Conservation (phyloP, 345 rosid genomes). For the Populus deltoides region DNA sequence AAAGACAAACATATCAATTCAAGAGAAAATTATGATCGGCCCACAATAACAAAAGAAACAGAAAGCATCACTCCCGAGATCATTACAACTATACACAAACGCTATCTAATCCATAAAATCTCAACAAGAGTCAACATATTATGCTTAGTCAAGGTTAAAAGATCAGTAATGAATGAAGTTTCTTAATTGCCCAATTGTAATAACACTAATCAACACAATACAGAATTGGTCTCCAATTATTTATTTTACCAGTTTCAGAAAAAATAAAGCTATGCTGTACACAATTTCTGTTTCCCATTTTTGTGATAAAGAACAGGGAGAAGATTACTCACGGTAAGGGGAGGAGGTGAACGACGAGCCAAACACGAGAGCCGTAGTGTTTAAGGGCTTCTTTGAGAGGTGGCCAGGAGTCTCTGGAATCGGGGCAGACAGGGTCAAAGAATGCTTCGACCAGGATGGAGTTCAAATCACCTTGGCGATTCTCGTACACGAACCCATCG, state of each 20-base stretch:
- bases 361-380: conserved; percentile 62
- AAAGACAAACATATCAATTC: background rate
- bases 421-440: conserved; percentile 89
- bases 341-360: conserved; percentile 61
- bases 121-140: no score
- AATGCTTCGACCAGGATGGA: conserved; percentile 70
- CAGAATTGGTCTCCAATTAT: no score
- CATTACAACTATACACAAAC: background rate
- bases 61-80: background rate
- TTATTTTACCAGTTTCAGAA: no score
- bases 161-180: no score
- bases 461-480: conserved; percentile 30
- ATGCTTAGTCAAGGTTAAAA: no score
- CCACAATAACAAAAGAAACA: background rate
- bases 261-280: background rate
- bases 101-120: background rate
- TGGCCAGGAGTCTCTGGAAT: conserved; percentile 81
- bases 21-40: background rate
- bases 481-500: conserved; percentile 69
- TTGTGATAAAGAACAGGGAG: background rate
- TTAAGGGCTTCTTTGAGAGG: conserved; percentile 62
- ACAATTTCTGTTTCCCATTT: background rate
- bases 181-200: no score
- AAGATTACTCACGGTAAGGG: conserved; percentile 73
- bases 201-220: no score